A percentile compares a stretch with the other conserved stretches of the same genome.
These are phyloP conservation scores for Sophora flavescens DNA, from an alignment of 306 rosid genomes.

Conservation along the genomic window DNA sequence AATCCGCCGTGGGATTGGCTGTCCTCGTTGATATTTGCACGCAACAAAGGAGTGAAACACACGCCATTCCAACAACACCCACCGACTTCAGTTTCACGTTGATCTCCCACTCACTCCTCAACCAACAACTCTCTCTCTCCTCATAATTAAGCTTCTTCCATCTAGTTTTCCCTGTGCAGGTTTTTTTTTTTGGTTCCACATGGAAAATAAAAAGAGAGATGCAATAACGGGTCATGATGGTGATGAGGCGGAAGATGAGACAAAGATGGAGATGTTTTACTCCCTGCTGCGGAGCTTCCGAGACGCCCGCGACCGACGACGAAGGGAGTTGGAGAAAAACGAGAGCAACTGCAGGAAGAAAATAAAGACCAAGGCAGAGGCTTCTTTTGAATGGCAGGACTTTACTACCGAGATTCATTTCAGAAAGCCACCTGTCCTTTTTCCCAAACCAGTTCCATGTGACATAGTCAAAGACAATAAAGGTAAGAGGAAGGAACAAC, in stretches of 20 bases:
- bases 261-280: constrained; percentile 58
- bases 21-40: background rate
- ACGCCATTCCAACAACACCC: constrained; percentile 9
- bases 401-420: constrained; percentile 49
- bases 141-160: background rate
- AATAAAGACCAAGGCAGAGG: constrained; percentile 44
- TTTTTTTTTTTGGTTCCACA: background rate
- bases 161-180: background rate
- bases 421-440: constrained; percentile 24
- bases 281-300: constrained; percentile 55
- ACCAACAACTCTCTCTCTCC: background rate
- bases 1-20: background rate
- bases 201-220: constrained; percentile 36
- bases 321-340: constrained; percentile 37
- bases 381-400: constrained; percentile 53
- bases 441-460: constrained; percentile 36
- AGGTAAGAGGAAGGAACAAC: constrained; percentile 14
- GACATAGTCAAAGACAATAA: background rate
- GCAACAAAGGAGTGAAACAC: background rate
- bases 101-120: constrained; percentile 3
- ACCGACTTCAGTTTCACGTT: background rate
- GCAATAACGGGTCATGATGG: background rate
- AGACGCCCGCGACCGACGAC: constrained; percentile 48
- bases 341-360: constrained; percentile 21
- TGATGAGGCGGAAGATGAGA: constrained; percentile 33